Conservation (phyloP, 148 eudicot genomes). For the Camellia granthamiana region DNA sequence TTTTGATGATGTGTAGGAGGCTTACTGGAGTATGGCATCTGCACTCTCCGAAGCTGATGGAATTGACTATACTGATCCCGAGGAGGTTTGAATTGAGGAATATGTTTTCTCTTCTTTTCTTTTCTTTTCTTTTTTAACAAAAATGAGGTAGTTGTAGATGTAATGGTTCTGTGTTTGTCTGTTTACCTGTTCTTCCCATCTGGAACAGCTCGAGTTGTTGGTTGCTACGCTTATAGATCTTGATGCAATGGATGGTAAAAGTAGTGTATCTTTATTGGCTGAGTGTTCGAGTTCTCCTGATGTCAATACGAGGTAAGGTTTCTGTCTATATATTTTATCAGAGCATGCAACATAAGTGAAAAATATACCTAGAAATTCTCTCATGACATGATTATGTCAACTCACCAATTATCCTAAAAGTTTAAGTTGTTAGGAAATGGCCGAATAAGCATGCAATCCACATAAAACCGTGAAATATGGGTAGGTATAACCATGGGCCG, state of each 20-base stretch:
- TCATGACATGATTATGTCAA: neutral
- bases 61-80: conserved; percentile 92
- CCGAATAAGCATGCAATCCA: neutral
- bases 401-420: no score
- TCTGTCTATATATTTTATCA: neutral
- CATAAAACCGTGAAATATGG: neutral
- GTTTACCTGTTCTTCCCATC: conserved; percentile 13
- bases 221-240: conserved; percentile 91
- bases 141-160: neutral
- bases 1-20: conserved; percentile 53
- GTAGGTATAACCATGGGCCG: no score
- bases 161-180: neutral
- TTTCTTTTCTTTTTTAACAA: neutral
- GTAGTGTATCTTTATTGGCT: conserved; percentile 81
- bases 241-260: conserved; percentile 98
- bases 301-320: conserved; percentile 70
- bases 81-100: conserved; percentile 54
- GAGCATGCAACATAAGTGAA: neutral
- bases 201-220: conserved; percentile 86
- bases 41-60: conserved; percentile 97
- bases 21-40: conserved; percentile 84
- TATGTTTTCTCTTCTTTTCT: neutral
- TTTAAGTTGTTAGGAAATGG: no score
- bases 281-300: conserved; percentile 94
- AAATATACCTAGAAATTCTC: neutral